Evolutionary conservation across 805 yeast genomes (phyloP).

Genomic region (Kuraishia floccosa): DNA sequence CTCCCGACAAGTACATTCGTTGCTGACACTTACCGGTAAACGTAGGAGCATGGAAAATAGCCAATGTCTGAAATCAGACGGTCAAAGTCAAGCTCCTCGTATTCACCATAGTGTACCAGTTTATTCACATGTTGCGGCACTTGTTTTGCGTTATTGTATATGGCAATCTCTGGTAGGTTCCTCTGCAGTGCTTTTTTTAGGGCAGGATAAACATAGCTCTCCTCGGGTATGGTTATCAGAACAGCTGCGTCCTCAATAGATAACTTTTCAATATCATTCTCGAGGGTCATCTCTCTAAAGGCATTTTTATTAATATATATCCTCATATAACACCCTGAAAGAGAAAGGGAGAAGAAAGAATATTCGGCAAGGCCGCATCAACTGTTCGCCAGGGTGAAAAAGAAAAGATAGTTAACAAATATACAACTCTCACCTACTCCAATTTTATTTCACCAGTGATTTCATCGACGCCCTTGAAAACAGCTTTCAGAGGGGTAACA

Average conservation of each 20-base stretch:
- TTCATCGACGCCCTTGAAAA: constrained; percentile 43
- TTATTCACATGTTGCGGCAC: too few species aligned
- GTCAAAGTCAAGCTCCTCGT: constrained; percentile 81
- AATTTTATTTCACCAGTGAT: constrained; percentile 43
- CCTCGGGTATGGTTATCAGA: not conserved
- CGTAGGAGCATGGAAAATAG: constrained; percentile 69
- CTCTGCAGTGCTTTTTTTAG: constrained; percentile 19
- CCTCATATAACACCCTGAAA: not conserved
- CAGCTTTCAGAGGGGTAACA: constrained; percentile 65
- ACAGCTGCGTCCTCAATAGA: too few species aligned
- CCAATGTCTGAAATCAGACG: constrained; percentile 29
- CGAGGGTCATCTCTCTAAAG: too few species aligned
- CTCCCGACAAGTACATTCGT: too few species aligned
- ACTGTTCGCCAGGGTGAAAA: too few species aligned
- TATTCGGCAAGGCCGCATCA: too few species aligned
- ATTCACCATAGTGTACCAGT: constrained; percentile 76
- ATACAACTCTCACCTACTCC: constrained; percentile 20
- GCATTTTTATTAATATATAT: not conserved
- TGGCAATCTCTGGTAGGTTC: too few species aligned
- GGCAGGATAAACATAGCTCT: constrained; percentile 17
- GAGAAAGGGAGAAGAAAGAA: constrained; percentile 1
- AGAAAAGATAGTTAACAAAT: not conserved
- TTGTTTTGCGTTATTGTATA: too few species aligned
- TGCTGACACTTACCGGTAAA: too few species aligned
- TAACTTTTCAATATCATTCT: too few species aligned